These are phyloP conservation scores for Panaeolus papilionaceus DNA, from an alignment of 768 basidiomycete species.

Conservation along the genomic window DNA sequence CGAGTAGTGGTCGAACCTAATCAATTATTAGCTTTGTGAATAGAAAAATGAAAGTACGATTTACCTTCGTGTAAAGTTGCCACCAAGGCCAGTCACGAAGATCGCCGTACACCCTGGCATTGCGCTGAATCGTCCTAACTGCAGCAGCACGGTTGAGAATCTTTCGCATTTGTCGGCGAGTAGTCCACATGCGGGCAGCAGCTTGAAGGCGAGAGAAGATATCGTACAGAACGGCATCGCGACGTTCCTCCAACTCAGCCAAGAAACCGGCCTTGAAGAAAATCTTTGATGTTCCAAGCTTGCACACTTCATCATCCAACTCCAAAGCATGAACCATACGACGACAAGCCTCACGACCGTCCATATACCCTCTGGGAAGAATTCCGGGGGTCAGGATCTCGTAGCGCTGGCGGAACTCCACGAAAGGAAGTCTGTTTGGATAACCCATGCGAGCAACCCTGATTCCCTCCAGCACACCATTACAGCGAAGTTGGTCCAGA, in stretches of 20 bases:
- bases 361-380: slow-evolving; percentile 96
- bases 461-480: slow-evolving; percentile 98
- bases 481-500: slow-evolving; percentile 95
- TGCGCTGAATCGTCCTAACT: slow-evolving; percentile 90
- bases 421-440: slow-evolving; percentile 95
- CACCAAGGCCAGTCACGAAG: slow-evolving; percentile 99
- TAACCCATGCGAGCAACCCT: slow-evolving; percentile 97
- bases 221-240: slow-evolving; percentile 88
- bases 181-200: slow-evolving; percentile 82
- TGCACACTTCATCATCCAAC: slow-evolving; percentile 83
- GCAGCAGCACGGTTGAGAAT: slow-evolving; percentile 92
- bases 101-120: slow-evolving; percentile 90
- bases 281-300: slow-evolving; percentile 95
- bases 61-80: slow-evolving; percentile 93
- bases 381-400: slow-evolving; percentile 94
- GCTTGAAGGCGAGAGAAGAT: slow-evolving; percentile 92
- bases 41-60: slow-evolving; percentile 15
- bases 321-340: slow-evolving; percentile 91
- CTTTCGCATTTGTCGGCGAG: slow-evolving; percentile 92
- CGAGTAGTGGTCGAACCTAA: slow-evolving; percentile 89
- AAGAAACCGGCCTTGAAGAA: slow-evolving; percentile 99
- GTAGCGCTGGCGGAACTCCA: slow-evolving; percentile 97
- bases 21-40: slow-evolving; percentile 18
- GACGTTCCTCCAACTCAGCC: slow-evolving; percentile 92
- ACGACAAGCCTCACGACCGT: slow-evolving; percentile 92